A percentile compares a stretch with the other conserved stretches of the same genome.
These are phyloP conservation scores for Leptodermis oblonga DNA, from an alignment of 257 asterid genomes.

Conservation along the genomic window DNA sequence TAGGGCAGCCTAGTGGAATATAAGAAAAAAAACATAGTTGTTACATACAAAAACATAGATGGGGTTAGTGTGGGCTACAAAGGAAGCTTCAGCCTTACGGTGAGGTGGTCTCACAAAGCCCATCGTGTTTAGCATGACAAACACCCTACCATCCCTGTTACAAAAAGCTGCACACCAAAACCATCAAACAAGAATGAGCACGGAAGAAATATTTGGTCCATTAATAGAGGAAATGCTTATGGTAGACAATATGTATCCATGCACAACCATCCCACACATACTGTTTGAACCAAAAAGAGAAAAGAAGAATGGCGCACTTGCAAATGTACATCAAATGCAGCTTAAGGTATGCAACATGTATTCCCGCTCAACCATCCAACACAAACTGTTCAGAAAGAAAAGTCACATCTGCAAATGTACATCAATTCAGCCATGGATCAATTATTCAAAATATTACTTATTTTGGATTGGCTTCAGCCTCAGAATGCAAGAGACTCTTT, in stretches of 20 bases:
- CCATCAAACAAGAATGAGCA: constrained; percentile 3
- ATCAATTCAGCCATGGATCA: not conserved
- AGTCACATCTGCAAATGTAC: not conserved
- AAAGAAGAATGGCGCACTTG: not conserved
- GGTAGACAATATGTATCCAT: not conserved
- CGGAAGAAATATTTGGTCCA: not conserved
- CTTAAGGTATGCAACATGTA: not conserved
- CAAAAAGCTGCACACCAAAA: constrained; percentile 66
- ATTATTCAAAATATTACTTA: not conserved
- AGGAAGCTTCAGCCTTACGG: constrained; percentile 48
- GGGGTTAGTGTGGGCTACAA: not conserved
- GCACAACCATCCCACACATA: not conserved
- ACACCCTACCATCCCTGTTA: constrained; percentile 86
- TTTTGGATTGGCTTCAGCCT: not conserved
- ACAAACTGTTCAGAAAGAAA: not conserved
- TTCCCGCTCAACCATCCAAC: not conserved
- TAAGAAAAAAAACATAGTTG: not conserved
- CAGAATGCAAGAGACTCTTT: not conserved
- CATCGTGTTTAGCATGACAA: constrained; percentile 62
- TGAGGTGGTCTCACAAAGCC: constrained; percentile 82
- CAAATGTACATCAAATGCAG: not conserved
- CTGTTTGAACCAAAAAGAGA: not conserved
- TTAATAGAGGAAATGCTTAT: not conserved
- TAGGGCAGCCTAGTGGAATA: constrained; percentile 56
- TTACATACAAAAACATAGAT: not conserved